Conservation (phyloP, 441 rosid genomes). For the Erodium texanum region DNA sequence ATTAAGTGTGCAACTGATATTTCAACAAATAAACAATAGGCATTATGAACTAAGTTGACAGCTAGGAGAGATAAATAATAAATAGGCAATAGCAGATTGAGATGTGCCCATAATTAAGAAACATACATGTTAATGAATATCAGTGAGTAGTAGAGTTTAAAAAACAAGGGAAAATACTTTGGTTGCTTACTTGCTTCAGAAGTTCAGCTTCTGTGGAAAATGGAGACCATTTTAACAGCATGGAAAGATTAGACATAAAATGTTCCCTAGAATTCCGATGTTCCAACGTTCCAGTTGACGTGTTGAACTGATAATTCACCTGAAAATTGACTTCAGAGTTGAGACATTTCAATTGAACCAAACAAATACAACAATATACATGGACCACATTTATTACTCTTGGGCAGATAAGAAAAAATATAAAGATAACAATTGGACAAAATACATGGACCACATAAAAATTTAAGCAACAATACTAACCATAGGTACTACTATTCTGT, state of each 20-base stretch:
- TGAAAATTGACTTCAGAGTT: constrained; percentile 25
- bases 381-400: not conserved
- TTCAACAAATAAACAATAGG: not conserved
- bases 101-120: not conserved
- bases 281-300: constrained; percentile 30
- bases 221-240: constrained; percentile 81
- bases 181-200: constrained; percentile 60
- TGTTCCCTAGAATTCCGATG: constrained; percentile 38
- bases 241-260: constrained; percentile 50
- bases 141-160: not conserved
- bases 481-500: constrained; percentile 90
- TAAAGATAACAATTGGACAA: not conserved
- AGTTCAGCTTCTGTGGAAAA: constrained; percentile 78
- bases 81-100: not conserved
- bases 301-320: constrained; percentile 70
- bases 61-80: not conserved
- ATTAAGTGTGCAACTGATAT: not conserved
- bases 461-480: constrained; percentile 36
- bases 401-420: not conserved
- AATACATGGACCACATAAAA: not conserved
- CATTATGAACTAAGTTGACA: not conserved
- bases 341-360: not conserved
- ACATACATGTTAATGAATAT: not conserved
- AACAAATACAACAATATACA: not conserved
- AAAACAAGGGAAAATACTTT: constrained; percentile 5